phyloP scores from a whole-genome alignment of 2,329 filamentous ascomycete genomes.

The Microascus cirrosus region DNA sequence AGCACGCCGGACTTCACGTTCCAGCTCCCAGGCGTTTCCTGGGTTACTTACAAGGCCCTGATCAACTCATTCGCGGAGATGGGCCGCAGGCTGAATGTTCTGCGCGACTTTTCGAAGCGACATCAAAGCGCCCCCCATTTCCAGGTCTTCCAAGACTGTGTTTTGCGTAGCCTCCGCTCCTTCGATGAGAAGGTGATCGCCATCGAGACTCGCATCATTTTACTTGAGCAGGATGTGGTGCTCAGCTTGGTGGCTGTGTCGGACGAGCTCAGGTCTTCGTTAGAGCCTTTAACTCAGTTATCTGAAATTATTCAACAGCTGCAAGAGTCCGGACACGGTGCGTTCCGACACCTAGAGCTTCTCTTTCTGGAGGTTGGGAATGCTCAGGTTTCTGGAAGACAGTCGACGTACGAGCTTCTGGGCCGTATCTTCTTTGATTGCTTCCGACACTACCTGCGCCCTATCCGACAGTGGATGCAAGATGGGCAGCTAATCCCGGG shows the following conservation, averaged over 20 bases:
- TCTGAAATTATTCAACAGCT: slow-evolving; percentile 50
- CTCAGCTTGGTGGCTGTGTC: slow-evolving; percentile 58
- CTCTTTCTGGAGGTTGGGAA: slow-evolving; percentile 60
- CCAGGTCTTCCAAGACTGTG: slow-evolving; percentile 59
- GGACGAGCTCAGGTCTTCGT: slow-evolving; percentile 39
- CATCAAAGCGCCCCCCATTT: slow-evolving; percentile 45
- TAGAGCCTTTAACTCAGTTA: slow-evolving; percentile 47
- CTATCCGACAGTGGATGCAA: slow-evolving; percentile 77
- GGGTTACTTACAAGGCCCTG: slow-evolving; percentile 37
- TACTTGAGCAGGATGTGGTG: slow-evolving; percentile 36
- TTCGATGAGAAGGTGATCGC: slow-evolving; percentile 49
- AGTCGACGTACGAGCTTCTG: slow-evolving; percentile 49
- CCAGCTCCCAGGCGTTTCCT: slow-evolving; percentile 35
- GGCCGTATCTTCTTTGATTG: slow-evolving; percentile 67
- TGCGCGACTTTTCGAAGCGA: slow-evolving; percentile 31
- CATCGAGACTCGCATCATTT: slow-evolving; percentile 50
- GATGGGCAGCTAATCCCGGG: slow-evolving; percentile 55
- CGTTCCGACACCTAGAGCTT: slow-evolving; percentile 68
- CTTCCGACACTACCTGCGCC: slow-evolving; percentile 70
- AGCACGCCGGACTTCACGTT: slow-evolving; percentile 26
- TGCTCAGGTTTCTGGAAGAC: slow-evolving; percentile 59
- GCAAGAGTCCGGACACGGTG: slow-evolving; percentile 33
- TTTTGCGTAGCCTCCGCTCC: slow-evolving; percentile 40
- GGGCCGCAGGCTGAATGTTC: slow-evolving; percentile 29
- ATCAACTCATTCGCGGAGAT: slow-evolving; percentile 33